phyloP scores from a whole-genome alignment of 176 grass and related monocot species.

The Chloris gayana region DNA sequence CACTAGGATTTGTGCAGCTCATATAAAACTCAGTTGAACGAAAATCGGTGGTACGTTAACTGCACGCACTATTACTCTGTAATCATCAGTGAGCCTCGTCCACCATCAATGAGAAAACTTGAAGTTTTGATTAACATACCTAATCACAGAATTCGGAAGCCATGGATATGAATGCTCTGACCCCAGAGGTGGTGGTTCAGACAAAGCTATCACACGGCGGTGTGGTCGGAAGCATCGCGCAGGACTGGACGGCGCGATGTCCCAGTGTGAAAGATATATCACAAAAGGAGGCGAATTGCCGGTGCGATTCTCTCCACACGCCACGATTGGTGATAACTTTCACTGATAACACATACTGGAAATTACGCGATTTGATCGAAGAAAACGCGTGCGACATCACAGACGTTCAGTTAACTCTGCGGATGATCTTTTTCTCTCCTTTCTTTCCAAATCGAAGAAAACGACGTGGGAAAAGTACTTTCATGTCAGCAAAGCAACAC shows the following conservation, averaged over 20 bases:
- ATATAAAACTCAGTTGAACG: no score
- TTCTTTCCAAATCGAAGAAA: not conserved
- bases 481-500: not conserved
- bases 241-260: conserved; percentile 4
- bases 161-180: not conserved
- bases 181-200: conserved; percentile 8
- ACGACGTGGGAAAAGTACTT: not conserved
- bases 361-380: not conserved
- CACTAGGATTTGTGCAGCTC: not conserved
- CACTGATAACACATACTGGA: not conserved
- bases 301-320: not conserved
- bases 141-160: not conserved
- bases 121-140: not conserved
- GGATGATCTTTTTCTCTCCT: not conserved
- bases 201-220: conserved; percentile 20
- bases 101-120: not conserved
- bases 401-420: not conserved
- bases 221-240: conserved; percentile 29
- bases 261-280: not conserved
- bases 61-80: not conserved
- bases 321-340: not conserved
- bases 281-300: not conserved
- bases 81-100: not conserved
- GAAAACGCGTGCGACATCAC: not conserved
- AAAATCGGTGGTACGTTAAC: not conserved